Evolutionary conservation across 1,284 basidiomycete species (phyloP).

Genomic region (Puccinia novopanici): DNA sequence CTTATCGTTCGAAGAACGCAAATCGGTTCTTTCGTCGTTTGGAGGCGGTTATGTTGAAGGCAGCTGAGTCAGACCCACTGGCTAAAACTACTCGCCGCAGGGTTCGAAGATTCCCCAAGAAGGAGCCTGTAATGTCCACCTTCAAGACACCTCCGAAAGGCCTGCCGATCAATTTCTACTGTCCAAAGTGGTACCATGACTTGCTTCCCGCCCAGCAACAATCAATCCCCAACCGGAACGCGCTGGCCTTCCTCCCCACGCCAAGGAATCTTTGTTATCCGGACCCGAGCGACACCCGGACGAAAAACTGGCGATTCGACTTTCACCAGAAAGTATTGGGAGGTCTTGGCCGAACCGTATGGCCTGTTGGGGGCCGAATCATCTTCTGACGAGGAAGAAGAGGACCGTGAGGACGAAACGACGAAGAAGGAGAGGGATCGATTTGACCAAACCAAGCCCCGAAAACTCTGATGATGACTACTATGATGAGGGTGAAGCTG

Average conservation of each 20-base stretch:
- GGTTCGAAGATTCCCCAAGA: conserved; percentile 23
- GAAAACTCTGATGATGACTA: conserved; percentile 15
- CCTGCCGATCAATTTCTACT: conserved; percentile 38
- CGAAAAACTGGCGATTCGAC: conserved; percentile 12
- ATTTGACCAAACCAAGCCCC: neutral
- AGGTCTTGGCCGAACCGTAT: neutral
- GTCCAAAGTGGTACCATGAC: conserved; percentile 1
- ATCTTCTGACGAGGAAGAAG: neutral
- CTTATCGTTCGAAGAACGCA: conserved; percentile 22
- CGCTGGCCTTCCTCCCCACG: conserved; percentile 11
- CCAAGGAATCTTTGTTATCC: conserved; percentile 15
- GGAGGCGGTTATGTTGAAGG: conserved; percentile 19
- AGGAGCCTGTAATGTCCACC: neutral
- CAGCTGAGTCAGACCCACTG: neutral
- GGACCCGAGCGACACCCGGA: conserved; percentile 5
- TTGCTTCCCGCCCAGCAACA: neutral
- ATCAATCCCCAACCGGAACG: neutral
- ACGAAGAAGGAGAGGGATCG: conserved; percentile 1
- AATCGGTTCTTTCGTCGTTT: conserved; percentile 13
- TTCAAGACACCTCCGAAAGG: conserved; percentile 12
- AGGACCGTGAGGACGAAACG: neutral
- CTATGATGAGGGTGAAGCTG: conserved; percentile 14
- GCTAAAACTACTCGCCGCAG: neutral
- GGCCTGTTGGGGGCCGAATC: conserved; percentile 3
- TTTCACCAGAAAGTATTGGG: conserved; percentile 33